Percentiles rank a stretch among this genome's conserved stretches.
phyloP scores from a whole-genome alignment of 225 moss, liverwort and hornwort species.

The Takakia lepidozioides region DNA sequence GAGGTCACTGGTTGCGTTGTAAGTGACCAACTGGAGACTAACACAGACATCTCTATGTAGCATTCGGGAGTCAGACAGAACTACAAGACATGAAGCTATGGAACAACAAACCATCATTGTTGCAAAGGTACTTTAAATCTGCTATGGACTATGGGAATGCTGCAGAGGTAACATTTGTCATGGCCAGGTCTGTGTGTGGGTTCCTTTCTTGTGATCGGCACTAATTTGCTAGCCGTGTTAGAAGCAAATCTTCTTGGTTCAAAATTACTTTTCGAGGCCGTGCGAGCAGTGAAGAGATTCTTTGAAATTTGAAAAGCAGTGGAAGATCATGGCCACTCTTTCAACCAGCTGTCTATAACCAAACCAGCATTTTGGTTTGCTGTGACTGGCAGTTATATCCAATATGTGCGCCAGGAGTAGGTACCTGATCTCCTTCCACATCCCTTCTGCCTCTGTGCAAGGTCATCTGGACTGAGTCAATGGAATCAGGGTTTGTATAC shows the following conservation, averaged over 20 bases:
- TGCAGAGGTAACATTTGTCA: constrained; percentile 51
- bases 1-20: neutral
- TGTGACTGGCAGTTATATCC: constrained; percentile 62
- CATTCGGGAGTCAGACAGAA: constrained; percentile 92
- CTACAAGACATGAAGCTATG: constrained; percentile 99
- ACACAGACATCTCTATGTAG: constrained; percentile 22
- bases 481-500: no score
- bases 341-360: neutral
- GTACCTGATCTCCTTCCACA: constrained; percentile 34
- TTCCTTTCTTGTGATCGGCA: no score
- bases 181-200: neutral
- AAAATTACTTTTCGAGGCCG: no score
- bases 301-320: no score
- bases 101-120: constrained; percentile 99
- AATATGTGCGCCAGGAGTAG: constrained; percentile 68
- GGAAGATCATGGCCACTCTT: no score
- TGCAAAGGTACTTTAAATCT: constrained; percentile 97
- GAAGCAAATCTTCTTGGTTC: no score
- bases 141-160: constrained; percentile 90
- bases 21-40: neutral
- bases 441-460: neutral
- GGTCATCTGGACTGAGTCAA: no score
- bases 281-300: no score
- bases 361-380: neutral
- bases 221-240: no score